These are phyloP conservation scores for Penicillium paradoxum DNA, from an alignment of 495 filamentous ascomycete species.

Conservation along the genomic window DNA sequence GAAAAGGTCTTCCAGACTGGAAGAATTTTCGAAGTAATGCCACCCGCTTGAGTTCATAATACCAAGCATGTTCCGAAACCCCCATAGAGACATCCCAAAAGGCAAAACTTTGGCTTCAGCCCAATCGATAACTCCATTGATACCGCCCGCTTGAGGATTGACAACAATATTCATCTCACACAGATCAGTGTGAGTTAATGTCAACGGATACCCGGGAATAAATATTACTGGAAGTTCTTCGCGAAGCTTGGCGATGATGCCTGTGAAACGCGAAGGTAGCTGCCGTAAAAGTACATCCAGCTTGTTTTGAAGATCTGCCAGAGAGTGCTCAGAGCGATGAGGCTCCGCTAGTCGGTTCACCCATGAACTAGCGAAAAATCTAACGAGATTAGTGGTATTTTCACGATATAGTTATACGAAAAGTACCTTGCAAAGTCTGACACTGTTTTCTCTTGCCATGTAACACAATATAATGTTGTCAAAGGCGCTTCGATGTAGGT, in stretches of 20 bases:
- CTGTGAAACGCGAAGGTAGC: background rate
- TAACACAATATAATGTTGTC: too few species aligned
- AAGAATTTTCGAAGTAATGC: conserved; percentile 26
- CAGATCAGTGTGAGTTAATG: conserved; percentile 46
- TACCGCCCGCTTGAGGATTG: conserved; percentile 32
- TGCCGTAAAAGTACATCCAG: too few species aligned
- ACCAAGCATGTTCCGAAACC: conserved; percentile 37
- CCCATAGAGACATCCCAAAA: conserved; percentile 43
- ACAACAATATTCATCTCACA: conserved; percentile 42
- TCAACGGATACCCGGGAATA: conserved; percentile 33
- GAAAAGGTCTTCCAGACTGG: conserved; percentile 20
- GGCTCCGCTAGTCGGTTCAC: too few species aligned
- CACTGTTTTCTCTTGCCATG: too few species aligned
- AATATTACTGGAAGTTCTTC: conserved; percentile 27
- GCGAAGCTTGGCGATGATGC: conserved; percentile 4
- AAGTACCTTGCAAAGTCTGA: too few species aligned
- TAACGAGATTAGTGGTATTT: too few species aligned
- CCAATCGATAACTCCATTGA: conserved; percentile 46
- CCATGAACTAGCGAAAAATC: too few species aligned
- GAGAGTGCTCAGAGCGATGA: too few species aligned
- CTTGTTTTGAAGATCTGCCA: too few species aligned
- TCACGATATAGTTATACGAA: too few species aligned
- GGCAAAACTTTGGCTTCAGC: conserved; percentile 39
- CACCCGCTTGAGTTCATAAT: conserved; percentile 33
- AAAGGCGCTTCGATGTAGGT: too few species aligned